Base-by-base conservation (phyloP, 2,329 filamentous ascomycete species). In the Fusarium fracticaudum region DNA sequence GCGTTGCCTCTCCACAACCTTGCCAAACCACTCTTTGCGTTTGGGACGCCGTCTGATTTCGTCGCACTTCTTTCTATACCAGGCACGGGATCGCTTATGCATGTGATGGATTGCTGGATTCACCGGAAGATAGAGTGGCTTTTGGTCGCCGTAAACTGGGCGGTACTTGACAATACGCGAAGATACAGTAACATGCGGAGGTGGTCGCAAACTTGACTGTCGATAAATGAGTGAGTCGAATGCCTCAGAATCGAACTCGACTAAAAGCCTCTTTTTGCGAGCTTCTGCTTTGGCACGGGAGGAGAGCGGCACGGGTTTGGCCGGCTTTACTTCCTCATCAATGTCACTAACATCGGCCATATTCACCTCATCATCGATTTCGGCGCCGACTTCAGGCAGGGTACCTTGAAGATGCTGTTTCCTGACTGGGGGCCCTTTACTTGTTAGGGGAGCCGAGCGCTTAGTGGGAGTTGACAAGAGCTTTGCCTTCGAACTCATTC, bases 91-190 rank as follows among this genome's bases (percentile, higher is more conserved):
- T 50, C 83, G 83, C 5, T 80, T 80, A 50, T 85, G 83, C 3
- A 83, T 83, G 80, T 84, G 86, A 59, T 88, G 86, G 4, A 86
- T 82, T 4, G 85, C 84, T 0, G 88, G 89, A 76, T 91, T 86
- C 6, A 89, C 81, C 54, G 84, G 80, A 2, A 83, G 80, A 71
- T 84, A 90, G 11, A 83, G 70, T 31, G 81, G 82, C 35, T 81
- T 78, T 35, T 81, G 75, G 58, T 77, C 64, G 29, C 48, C 62
- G 54, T 70, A 57, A 37, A 65, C 29, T 14, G 66, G 51, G 9
- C 50, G 51, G 58, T 67, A 69, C 40, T 57, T 38, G n/a, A 40
- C 33, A 35, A 48, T 38, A 22, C 43, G 69, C 11, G 64, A 26
- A 22, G 61, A 26, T 8, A 77, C 15, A 33, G 41, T 15, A n/a